Evolutionary conservation across 306 rosid genomes (phyloP).

Genomic region (Glycine tomentella): DNA sequence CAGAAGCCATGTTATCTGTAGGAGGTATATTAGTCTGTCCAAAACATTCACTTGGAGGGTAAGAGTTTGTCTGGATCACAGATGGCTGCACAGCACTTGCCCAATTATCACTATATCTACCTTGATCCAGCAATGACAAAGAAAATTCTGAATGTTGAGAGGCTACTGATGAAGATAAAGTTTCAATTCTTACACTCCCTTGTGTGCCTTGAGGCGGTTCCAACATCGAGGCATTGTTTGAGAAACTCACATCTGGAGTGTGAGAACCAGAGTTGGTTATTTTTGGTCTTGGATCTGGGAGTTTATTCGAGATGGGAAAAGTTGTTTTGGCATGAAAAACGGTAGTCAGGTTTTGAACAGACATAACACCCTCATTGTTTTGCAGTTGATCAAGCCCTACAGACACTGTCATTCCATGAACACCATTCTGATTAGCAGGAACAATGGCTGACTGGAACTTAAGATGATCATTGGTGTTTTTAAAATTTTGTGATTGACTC

Average conservation of each 20-base stretch:
- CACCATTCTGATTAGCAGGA: conserved; percentile 61
- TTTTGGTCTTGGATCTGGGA: conserved; percentile 61
- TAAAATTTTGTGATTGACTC: conserved; percentile 63
- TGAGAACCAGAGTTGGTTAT: conserved; percentile 44
- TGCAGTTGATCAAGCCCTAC: conserved; percentile 36
- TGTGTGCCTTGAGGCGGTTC: conserved; percentile 58
- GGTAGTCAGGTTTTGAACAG: conserved; percentile 54
- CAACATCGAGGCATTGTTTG: conserved; percentile 55
- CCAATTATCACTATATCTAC: conserved; percentile 68
- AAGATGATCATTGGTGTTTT: conserved; percentile 56
- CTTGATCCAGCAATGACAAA: conserved; percentile 58
- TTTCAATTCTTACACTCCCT: conserved; percentile 58
- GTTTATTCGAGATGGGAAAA: conserved; percentile 60
- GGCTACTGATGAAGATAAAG: conserved; percentile 57
- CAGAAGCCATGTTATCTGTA: conserved; percentile 53
- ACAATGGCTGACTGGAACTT: conserved; percentile 57
- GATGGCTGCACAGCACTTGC: conserved; percentile 66
- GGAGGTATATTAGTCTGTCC: conserved; percentile 53
- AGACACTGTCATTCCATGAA: conserved; percentile 65
- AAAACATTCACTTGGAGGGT: conserved; percentile 55
- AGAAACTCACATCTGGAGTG: conserved; percentile 49
- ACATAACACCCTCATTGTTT: conserved; percentile 44
- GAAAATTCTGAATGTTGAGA: conserved; percentile 64
- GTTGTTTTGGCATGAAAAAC: conserved; percentile 55
- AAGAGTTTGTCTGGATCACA: conserved; percentile 60